Conservation (phyloP, 768 basidiomycete species). For the Boletus sensibilis region DNA sequence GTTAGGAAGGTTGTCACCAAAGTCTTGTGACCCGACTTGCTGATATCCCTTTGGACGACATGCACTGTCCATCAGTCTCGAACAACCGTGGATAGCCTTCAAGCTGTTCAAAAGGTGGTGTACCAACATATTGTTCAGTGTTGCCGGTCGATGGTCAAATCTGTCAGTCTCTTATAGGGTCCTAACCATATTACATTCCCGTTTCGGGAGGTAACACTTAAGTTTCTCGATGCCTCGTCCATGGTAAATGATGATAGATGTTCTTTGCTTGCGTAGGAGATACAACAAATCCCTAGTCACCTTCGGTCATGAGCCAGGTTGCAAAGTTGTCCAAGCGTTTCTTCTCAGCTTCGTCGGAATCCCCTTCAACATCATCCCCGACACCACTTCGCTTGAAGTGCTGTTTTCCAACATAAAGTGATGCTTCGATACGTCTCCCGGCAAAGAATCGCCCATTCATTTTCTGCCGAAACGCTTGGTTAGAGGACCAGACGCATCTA, state of each 20-base stretch:
- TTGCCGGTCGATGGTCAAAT: not conserved
- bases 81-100: too few relatives aligned
- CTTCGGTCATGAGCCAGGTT: slow-evolving; percentile 81
- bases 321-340: slow-evolving; percentile 86
- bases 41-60: too few relatives aligned
- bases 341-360: slow-evolving; percentile 74
- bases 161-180: not conserved
- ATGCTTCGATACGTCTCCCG: slow-evolving; percentile 78
- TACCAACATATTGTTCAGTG: not conserved
- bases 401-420: slow-evolving; percentile 78
- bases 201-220: not conserved
- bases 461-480: slow-evolving; percentile 51
- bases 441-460: slow-evolving; percentile 94
- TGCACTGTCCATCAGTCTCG: too few relatives aligned
- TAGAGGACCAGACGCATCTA: not conserved
- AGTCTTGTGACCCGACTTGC: too few relatives aligned
- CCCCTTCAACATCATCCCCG: slow-evolving; percentile 60
- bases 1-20: too few relatives aligned
- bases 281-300: slow-evolving; percentile 43
- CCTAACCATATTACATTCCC: not conserved
- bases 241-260: not conserved
- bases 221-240: not conserved
- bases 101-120: not conserved
- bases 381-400: slow-evolving; percentile 74
- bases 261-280: not conserved